A percentile compares a stretch with the other conserved stretches of the same genome.
phyloP scores from a whole-genome alignment of 2,329 filamentous ascomycete species.

The Scedosporium boydii region DNA sequence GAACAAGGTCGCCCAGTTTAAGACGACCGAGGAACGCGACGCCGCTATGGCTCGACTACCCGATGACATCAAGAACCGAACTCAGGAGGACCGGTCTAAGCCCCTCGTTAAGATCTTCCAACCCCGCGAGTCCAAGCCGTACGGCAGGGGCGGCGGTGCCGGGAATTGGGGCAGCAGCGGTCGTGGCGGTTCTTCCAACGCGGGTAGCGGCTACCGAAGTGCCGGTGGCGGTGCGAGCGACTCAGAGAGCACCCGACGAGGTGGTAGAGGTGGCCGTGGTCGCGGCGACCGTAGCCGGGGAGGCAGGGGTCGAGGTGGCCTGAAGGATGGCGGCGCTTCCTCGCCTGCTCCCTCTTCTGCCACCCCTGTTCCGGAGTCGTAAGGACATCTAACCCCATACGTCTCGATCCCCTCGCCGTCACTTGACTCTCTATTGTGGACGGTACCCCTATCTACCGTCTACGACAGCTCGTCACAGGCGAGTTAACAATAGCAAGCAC shows the following conservation, averaged over 20 bases:
- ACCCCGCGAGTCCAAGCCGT: slow-evolving; percentile 50
- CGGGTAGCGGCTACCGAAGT: slow-evolving; percentile 72
- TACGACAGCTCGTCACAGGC: not conserved
- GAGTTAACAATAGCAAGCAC: not conserved
- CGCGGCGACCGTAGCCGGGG: slow-evolving; percentile 46
- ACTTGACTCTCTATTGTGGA: not conserved
- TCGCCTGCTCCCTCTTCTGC: slow-evolving; percentile 45
- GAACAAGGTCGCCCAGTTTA: slow-evolving; percentile 82
- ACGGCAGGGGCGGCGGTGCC: slow-evolving; percentile 51
- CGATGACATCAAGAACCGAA: slow-evolving; percentile 64
- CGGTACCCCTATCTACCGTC: not conserved
- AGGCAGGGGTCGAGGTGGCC: slow-evolving; percentile 47
- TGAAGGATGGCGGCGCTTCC: slow-evolving; percentile 48
- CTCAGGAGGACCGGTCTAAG: slow-evolving; percentile 63
- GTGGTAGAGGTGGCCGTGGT: slow-evolving; percentile 43
- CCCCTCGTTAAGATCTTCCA: slow-evolving; percentile 79
- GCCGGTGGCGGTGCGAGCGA: slow-evolving; percentile 58
- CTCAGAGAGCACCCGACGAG: slow-evolving; percentile 48
- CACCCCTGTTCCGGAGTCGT: slow-evolving; percentile 33
- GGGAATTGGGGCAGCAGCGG: slow-evolving; percentile 59
- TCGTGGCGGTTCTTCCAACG: slow-evolving; percentile 47
- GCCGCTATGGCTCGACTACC: slow-evolving; percentile 66
- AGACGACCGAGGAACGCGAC: slow-evolving; percentile 69
- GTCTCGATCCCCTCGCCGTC: not conserved
- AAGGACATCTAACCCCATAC: not conserved